Evolutionary conservation across 2,329 filamentous ascomycete species (phyloP), one percentile per base, ranked within the genome.

Genomic region (Fusarium robinianum): DNA sequence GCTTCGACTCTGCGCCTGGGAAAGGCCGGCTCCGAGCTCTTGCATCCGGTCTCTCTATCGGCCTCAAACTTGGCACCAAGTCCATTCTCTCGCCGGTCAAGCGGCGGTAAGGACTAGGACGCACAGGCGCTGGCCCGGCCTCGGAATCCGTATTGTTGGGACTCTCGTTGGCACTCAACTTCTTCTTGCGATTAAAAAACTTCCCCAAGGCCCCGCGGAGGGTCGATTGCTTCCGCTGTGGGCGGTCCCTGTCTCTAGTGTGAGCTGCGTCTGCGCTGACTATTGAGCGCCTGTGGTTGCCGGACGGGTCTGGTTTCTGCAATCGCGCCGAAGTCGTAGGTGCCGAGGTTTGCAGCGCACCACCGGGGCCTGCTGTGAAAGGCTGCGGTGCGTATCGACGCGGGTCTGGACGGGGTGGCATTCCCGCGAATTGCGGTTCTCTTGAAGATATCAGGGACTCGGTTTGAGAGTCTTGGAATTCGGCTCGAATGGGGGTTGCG

Each of bases 111-210:
- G 51, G 53, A 7, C 40, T 47, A 11, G 41, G 46, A 70, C 24
- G 62, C 50, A 32, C 58, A 52, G 23, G 62, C 56, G 39, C 61
- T 5, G 53, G 45, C 10, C 40, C 45, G 10, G 40, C 24, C 23
- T 59, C 55, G 10, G 59, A 61, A 24, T 59, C 55, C 14, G 59
- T 54, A 26, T 58, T 51, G 32, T 50, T 51, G 6, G 46, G 37
- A 30, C 50, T 62, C 17, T 57, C 57, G 11, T 50, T 41, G 24
- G 47, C 33, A 32, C 43, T 48, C 12, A 36, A 4, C 65, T 78
- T 81, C 65, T 77, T 79, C 50, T 74, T 80, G 46, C 78, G 75
- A 10, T 79, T 77, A 62, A 85, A 83, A 8, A 85, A 64, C 50
- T 72, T 79, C 34, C 78, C 75, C 31, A 85, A 61, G 0, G 79